Percentiles rank a stretch among this genome's conserved stretches.
phyloP scores from a whole-genome alignment of 2,329 filamentous ascomycete genomes.

The Gnomoniopsis smithogilvyi region DNA sequence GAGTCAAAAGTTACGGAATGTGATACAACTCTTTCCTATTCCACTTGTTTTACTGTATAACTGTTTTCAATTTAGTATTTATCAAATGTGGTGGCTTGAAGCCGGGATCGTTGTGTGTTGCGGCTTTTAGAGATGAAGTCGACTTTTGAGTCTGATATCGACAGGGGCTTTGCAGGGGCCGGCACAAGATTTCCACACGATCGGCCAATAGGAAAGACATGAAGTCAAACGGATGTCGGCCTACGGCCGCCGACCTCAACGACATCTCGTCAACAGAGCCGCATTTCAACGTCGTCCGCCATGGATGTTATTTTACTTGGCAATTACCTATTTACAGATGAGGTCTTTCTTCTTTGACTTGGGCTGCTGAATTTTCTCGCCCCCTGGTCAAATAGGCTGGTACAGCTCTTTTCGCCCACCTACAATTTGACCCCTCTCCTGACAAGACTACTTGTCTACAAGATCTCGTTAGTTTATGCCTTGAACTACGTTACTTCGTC shows the following conservation, averaged over 20 bases:
- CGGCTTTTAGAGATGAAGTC: constrained; percentile 1
- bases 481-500: not conserved
- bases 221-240: constrained; percentile 20
- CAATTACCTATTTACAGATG: too few relatives aligned
- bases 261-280: constrained; percentile 18
- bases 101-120: not conserved
- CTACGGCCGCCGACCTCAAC: constrained; percentile 14
- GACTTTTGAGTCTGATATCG: constrained; percentile 21
- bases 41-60: not conserved
- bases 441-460: too few relatives aligned
- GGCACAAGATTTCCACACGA: not conserved
- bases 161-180: constrained; percentile 19
- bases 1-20: not conserved
- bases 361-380: too few relatives aligned
- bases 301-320: not conserved
- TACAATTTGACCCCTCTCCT: too few relatives aligned
- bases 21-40: not conserved
- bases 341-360: too few relatives aligned
- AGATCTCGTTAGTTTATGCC: not conserved
- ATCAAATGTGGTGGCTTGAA: not conserved
- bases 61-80: not conserved
- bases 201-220: constrained; percentile 20
- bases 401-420: too few relatives aligned
- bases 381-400: too few relatives aligned
- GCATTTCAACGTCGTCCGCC: constrained; percentile 14